phyloP scores from a whole-genome alignment of 2,329 filamentous ascomycete genomes.

The Arachnopeziza araneosa region DNA sequence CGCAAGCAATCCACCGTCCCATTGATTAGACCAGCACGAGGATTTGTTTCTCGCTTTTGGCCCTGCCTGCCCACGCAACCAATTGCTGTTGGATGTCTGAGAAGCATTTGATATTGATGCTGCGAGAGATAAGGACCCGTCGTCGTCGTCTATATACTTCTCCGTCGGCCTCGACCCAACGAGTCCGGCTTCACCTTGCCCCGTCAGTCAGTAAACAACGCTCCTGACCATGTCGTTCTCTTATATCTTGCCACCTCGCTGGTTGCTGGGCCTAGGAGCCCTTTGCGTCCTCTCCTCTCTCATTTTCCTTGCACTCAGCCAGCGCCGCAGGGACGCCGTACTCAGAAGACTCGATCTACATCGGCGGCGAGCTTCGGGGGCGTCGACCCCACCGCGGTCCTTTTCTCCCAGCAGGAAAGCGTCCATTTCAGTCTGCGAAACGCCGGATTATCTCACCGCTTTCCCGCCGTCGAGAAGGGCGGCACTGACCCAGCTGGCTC shows the following conservation, averaged over 20 bases:
- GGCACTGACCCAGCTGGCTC: conserved; percentile 22
- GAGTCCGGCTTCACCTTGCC: too few species aligned
- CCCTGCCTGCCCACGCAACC: neutral
- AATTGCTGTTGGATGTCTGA: neutral
- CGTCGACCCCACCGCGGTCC: conserved; percentile 29
- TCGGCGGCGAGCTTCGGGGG: conserved; percentile 26
- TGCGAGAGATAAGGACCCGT: neutral
- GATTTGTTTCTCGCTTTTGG: neutral
- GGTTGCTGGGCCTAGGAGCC: conserved; percentile 23
- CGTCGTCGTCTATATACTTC: neutral
- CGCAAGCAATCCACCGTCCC: neutral
- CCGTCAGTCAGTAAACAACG: too few species aligned
- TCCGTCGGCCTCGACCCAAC: neutral
- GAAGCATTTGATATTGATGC: neutral
- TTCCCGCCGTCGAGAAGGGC: conserved; percentile 28
- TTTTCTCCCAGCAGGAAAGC: conserved; percentile 22
- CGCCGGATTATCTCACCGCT: conserved; percentile 17
- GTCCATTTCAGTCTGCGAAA: neutral
- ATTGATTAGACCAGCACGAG: neutral
- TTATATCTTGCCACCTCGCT: conserved; percentile 14
- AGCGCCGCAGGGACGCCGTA: conserved; percentile 21
- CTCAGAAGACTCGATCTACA: conserved; percentile 22
- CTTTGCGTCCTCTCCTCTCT: conserved; percentile 19
- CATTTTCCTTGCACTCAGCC: conserved; percentile 16
- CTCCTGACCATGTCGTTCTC: conserved; percentile 15